These are phyloP conservation scores for Wilcoxina mikolae DNA, from an alignment of 495 filamentous ascomycete genomes.

Conservation along the genomic window DNA sequence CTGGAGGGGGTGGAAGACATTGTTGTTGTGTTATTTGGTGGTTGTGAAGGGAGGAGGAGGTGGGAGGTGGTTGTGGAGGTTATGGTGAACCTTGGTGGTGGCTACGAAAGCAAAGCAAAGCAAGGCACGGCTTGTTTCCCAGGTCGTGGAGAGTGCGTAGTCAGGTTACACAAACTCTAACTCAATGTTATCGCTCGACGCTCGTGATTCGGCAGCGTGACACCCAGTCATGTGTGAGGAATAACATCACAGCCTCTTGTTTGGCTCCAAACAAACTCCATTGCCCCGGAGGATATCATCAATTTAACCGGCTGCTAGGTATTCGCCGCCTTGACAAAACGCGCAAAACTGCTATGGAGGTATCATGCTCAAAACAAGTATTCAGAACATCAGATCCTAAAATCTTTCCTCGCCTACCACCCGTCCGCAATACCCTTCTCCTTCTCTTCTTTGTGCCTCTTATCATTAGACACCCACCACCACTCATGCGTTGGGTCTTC, in stretches of 20 bases:
- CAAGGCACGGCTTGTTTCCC: too few species aligned
- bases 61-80: not conserved
- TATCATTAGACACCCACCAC: conserved; percentile 48
- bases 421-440: conserved; percentile 32
- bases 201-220: not conserved
- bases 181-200: not conserved
- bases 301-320: not conserved
- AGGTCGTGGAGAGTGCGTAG: too few species aligned
- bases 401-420: conserved; percentile 7
- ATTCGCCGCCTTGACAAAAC: not conserved
- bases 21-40: not conserved
- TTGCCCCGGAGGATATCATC: not conserved
- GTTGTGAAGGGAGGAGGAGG: not conserved
- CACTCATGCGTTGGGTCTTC: conserved; percentile 46
- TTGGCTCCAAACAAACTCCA: not conserved
- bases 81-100: conserved; percentile 2
- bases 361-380: not conserved
- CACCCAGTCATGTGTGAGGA: too few species aligned
- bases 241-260: not conserved
- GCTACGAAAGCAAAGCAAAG: too few species aligned
- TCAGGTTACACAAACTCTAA: too few species aligned
- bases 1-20: not conserved
- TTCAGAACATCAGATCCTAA: not conserved
- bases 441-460: conserved; percentile 40
- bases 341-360: not conserved